Evolutionary conservation across 2,329 filamentous ascomycete genomes (phyloP).

Genomic region (Botrytis medusae): DNA sequence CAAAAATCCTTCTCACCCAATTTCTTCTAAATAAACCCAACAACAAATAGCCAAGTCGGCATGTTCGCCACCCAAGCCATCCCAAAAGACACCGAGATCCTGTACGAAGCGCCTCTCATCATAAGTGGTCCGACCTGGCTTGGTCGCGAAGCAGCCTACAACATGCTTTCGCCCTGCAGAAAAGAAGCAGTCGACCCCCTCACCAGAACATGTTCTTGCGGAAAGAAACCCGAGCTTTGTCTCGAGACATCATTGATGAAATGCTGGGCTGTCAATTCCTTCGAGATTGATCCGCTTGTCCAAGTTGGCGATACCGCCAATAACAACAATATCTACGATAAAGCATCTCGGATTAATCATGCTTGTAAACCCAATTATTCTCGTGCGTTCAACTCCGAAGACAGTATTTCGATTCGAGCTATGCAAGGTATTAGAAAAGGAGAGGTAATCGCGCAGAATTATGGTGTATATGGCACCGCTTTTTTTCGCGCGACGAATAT

Average conservation of each 20-base stretch:
- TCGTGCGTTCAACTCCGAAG: neutral
- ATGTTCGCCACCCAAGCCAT: neutral
- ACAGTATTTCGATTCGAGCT: neutral
- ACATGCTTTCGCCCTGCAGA: neutral
- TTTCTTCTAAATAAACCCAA: neutral
- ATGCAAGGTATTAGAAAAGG: neutral
- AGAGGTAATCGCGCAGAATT: neutral
- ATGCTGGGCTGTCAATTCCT: neutral
- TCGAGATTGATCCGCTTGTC: neutral
- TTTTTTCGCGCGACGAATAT: accelerated
- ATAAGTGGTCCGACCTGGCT: neutral
- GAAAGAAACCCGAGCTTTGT: neutral
- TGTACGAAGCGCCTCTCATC: neutral
- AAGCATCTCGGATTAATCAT: neutral
- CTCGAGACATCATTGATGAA: neutral
- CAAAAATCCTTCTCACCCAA: neutral
- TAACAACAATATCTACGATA: neutral
- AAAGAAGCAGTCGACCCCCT: neutral
- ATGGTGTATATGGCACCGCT: neutral
- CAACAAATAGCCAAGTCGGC: neutral
- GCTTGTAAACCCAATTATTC: neutral
- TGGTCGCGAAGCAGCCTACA: neutral
- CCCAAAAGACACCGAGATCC: neutral
- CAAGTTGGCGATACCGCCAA: neutral
- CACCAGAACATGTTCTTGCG: neutral